phyloP scores from a whole-genome alignment of 1,284 basidiomycete species.

The Phylloboletellus chloephorus region DNA sequence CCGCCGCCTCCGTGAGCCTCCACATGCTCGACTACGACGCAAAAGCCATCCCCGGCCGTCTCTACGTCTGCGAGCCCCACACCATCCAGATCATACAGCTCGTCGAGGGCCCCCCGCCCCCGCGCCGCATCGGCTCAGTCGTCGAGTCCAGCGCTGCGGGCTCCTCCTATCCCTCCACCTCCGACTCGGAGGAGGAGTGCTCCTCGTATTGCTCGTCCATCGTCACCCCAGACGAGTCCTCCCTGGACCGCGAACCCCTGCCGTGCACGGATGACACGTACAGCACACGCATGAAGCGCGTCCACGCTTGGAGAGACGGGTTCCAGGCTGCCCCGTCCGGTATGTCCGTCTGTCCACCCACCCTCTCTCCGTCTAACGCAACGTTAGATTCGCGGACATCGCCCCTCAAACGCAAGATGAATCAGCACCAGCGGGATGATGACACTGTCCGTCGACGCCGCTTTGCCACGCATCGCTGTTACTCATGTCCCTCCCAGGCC shows the following conservation, averaged over 20 bases:
- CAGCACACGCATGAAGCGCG: slow-evolving; percentile 47
- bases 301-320: slow-evolving; percentile 59
- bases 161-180: slow-evolving; percentile 37
- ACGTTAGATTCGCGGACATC: slow-evolving; percentile 13
- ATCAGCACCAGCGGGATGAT: slow-evolving; percentile 27
- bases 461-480: slow-evolving; percentile 1
- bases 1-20: slow-evolving; percentile 29
- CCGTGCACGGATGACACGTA: slow-evolving; percentile 47
- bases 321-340: slow-evolving; percentile 37
- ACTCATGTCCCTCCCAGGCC: slow-evolving; percentile 30
- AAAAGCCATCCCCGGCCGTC: slow-evolving; percentile 36
- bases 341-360: slow-evolving; percentile 20
- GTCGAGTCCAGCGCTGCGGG: slow-evolving; percentile 35
- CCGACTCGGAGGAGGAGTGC: slow-evolving; percentile 41
- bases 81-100: slow-evolving; percentile 67
- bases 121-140: slow-evolving; percentile 39
- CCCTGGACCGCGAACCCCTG: slow-evolving; percentile 16
- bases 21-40: slow-evolving; percentile 31
- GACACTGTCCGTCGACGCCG: slow-evolving; percentile 41
- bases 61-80: slow-evolving; percentile 49
- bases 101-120: slow-evolving; percentile 58
- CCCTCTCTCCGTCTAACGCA: slow-evolving; percentile 8
- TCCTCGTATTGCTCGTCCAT: slow-evolving; percentile 68
- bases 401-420: slow-evolving; percentile 29
- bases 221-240: slow-evolving; percentile 28